Conservation (phyloP, 257 asterid genomes). For the Craterostigma plantagineum region DNA sequence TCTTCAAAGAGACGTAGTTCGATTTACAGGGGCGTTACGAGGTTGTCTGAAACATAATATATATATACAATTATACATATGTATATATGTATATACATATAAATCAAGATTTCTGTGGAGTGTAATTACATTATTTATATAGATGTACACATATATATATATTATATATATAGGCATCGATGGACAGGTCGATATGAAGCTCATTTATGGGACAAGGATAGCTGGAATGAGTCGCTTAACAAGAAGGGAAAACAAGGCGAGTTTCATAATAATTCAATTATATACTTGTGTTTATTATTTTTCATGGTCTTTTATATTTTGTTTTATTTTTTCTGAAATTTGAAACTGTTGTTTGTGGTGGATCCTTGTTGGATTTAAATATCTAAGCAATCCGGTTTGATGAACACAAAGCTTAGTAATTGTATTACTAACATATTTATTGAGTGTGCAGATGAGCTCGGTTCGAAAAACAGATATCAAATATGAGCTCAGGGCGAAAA, state of each 20-base stretch:
- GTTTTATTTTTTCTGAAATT: not conserved
- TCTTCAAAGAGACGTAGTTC: conserved; percentile 70
- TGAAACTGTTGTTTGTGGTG: conserved; percentile 10
- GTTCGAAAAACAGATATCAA: too few species aligned
- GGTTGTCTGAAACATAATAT: conserved; percentile 16
- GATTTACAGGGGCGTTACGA: conserved; percentile 55
- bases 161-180: conserved; percentile 41
- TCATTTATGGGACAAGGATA: conserved; percentile 72
- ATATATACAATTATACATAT: too few species aligned
- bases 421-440: too few species aligned
- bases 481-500: too few species aligned
- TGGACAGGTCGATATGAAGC: conserved; percentile 86
- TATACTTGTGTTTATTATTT: not conserved
- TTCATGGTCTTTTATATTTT: too few species aligned
- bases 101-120: too few species aligned
- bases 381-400: too few species aligned
- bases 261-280: not conserved
- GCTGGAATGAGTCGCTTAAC: conserved; percentile 60
- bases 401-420: too few species aligned
- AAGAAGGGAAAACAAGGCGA: conserved; percentile 82
- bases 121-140: not conserved
- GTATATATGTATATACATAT: too few species aligned
- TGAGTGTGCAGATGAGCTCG: too few species aligned
- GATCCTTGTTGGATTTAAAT: too few species aligned
- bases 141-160: too few species aligned